Evolutionary conservation across 371 early-diverging fungal genomes (phyloP).

Genomic region (Mortierella sp.): DNA sequence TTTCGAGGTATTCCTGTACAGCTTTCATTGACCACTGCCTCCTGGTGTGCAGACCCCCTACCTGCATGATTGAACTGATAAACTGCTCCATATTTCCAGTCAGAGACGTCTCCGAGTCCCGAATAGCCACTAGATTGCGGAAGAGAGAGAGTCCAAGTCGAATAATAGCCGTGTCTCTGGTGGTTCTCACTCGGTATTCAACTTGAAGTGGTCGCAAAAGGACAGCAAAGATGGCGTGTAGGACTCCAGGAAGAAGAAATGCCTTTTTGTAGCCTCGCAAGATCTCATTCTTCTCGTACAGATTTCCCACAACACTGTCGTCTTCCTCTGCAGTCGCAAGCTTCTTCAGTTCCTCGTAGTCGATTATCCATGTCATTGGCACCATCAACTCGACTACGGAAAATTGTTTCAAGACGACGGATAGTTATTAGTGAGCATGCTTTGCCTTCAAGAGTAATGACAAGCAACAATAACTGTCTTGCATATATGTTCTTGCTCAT

Average conservation of each 20-base stretch:
- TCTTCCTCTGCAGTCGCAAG: conserved; percentile 53
- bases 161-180: conserved; percentile 78
- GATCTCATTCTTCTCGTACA: conserved; percentile 65
- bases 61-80: conserved; percentile 72
- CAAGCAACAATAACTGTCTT: neutral
- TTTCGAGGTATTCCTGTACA: too few species aligned
- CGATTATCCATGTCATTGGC: conserved; percentile 80
- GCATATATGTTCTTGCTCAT: neutral
- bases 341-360: conserved; percentile 39
- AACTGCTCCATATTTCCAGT: conserved; percentile 63
- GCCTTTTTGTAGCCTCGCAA: conserved; percentile 79
- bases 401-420: neutral
- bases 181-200: conserved; percentile 70
- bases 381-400: conserved; percentile 78
- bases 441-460: neutral
- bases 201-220: conserved; percentile 66
- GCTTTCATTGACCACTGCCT: neutral
- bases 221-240: conserved; percentile 62
- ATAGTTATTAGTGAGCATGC: neutral
- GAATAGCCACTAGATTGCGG: conserved; percentile 86
- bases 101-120: conserved; percentile 73
- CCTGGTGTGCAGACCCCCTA: conserved; percentile 13
- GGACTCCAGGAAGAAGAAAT: conserved; percentile 69
- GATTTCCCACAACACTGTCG: conserved; percentile 56
- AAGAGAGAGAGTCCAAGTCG: conserved; percentile 82